Percentiles rank a stretch among this genome's conserved stretches.
Evolutionary conservation across 371 early-diverging fungal species (phyloP).

Genomic region (Umbelopsis sp.): DNA sequence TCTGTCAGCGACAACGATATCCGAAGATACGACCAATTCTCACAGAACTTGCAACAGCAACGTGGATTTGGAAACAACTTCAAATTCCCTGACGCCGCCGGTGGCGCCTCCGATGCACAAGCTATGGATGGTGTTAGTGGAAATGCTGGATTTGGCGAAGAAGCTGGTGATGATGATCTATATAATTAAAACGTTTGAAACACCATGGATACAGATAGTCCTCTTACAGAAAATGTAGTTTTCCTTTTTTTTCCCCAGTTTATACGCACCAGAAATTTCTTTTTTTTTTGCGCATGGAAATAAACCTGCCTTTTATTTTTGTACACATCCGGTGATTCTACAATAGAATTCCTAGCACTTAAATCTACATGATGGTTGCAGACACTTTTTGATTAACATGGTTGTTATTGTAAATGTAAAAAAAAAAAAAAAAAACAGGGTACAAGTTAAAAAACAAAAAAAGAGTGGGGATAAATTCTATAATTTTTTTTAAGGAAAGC

Average conservation of each 20-base stretch:
- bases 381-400: no score
- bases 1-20: conserved; percentile 97
- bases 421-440: no score
- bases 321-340: neutral
- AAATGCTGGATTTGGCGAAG: conserved; percentile 50
- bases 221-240: neutral
- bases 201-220: neutral
- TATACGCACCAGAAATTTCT: neutral
- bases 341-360: no score
- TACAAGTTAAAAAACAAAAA: no score
- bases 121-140: conserved; percentile 40
- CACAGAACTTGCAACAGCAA: conserved; percentile 94
- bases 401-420: no score
- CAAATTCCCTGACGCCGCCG: conserved; percentile 84
- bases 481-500: no score
- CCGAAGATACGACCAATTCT: conserved; percentile 99
- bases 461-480: no score
- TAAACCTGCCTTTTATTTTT: neutral
- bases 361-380: no score
- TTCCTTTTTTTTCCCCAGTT: neutral
- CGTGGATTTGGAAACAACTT: conserved; percentile 87
- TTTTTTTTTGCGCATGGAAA: neutral
- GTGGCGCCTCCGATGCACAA: conserved; percentile 17
- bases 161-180: conserved; percentile 59
- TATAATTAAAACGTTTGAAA: conserved; percentile 44